A percentile compares a stretch with the other conserved stretches of the same genome.
Conservation (phyloP, 73 alveolate species). For the Diophrys sp. region DNA sequence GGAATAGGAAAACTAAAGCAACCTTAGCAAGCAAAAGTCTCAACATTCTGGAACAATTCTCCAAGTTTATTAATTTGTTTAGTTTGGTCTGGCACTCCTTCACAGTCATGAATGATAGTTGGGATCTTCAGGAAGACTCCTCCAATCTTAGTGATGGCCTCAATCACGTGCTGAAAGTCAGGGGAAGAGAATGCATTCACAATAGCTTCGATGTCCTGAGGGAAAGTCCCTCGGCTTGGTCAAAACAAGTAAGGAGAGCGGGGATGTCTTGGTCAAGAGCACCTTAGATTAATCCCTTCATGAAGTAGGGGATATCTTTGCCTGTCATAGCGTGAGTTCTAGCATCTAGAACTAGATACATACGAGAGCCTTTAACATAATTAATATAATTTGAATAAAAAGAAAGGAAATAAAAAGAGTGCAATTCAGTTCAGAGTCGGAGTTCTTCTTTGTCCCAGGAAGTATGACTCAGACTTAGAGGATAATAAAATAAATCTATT, state of each 20-base stretch:
- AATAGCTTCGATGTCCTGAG: neutral
- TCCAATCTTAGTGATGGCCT: neutral
- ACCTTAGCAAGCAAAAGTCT: neutral
- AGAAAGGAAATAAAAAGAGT: too few species aligned
- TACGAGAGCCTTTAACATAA: too few species aligned
- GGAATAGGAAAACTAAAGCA: neutral
- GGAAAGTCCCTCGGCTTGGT: neutral
- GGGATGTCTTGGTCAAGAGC: neutral
- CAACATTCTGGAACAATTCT: neutral
- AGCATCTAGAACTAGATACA: too few species aligned
- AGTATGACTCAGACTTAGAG: neutral
- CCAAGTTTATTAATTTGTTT: neutral
- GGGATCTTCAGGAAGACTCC: neutral
- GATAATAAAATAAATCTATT: too few species aligned
- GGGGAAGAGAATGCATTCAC: neutral
- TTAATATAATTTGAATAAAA: too few species aligned
- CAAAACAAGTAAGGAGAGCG: neutral
- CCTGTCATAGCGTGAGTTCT: conserved; percentile 39
- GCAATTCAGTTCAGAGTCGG: too few species aligned
- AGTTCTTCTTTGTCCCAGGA: too few species aligned
- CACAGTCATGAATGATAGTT: neutral
- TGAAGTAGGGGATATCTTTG: neutral
- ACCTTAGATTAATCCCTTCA: neutral
- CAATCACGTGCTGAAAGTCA: neutral
- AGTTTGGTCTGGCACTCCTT: neutral